Evolutionary conservation across 768 basidiomycete genomes (phyloP), one percentile per base, ranked within the genome.

Genomic region (Collybiopsis luxurians): DNA sequence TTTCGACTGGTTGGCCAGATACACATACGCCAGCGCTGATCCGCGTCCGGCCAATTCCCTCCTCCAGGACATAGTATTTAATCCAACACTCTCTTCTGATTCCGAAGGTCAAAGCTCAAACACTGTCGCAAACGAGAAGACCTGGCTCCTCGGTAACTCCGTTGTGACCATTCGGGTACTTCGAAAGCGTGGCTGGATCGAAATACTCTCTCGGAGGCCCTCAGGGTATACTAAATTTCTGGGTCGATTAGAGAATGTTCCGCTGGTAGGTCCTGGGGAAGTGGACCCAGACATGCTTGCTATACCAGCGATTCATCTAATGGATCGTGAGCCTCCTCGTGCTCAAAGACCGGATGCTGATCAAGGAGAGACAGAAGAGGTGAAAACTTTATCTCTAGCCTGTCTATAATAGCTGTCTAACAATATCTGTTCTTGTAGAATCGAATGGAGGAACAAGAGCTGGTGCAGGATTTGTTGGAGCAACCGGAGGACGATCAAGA

Each of bases 1-100:
- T 71, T 95, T 98, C 66, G 97, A 99, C 69, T 98, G 95, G 94
- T 79, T 99, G 17, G 89, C 93, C 10, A 81, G 97, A 17, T 97
- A 97, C 67, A 89, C 96, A 0, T 98, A 95, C 64, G 93, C 88
- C 13, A 94, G 89, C 64, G 93, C 94, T 15, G 95, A 97, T 66
- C 95, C 96, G 1, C 84, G 90, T 15, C 93, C 96, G 2, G 84
- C 93, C 1, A 80, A 78, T 30, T 92, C 92, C 1, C 77, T 87
- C 50, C 79, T 98, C 54, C 83, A 80, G 59, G 89, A 95, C 34
- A 83, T 95, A 52, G 79, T 96, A 50, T 86, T 88, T 81, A 83
- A 82, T 47, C 78, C 83, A 1, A 71, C 26, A 4, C 12, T 17
- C 24, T 26, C 48, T 3, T 31, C 39, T 21, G 23, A n/a, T 10